Evolutionary conservation across 2,329 filamentous ascomycete species (phyloP), one percentile per base, ranked within the genome.

Genomic region (Fusarium albosuccineum): DNA sequence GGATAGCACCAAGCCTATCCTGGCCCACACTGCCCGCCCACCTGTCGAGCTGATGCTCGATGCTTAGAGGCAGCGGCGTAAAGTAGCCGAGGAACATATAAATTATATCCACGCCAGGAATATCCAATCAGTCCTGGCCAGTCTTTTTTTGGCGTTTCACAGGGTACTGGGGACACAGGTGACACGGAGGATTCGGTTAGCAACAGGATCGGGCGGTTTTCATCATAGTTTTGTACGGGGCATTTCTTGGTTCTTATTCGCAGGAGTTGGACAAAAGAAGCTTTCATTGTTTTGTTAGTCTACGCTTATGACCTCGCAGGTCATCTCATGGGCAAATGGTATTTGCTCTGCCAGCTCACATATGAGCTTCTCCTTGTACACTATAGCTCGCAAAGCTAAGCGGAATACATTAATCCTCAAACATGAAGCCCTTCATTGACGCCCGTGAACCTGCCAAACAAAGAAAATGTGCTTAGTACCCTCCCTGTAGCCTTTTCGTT

Each of bases 41-140:
- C 89, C 89, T 0, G 82, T 91, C 8, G 89, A 91, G 81, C 79
- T 91, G 67, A 90, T 91, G 85, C 76, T 82, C 51, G 74, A 82
- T 65, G 74, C 73, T 42, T 78, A 70, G 33, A 68, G 51, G 33
- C 6, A 55, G 11, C 40, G n/a, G 3, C 36, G 40, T 1, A 22
- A 22, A 16, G 42, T 10, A n/a, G 17, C 22, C 39, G 11, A 34
- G 30, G 16, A 16, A 66, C 30, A 11, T 34, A 40, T 41, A 40
- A 22, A 48, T 39, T 13, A 6, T 16, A 50, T 16, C 26, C 17
- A 22, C 14, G 33, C 33, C 33, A 29, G 52, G 9, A 56, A 22
- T 26, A 40, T 17, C 13, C 30, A 40, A 49, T 17, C 9, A 33
- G 45, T 51, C 39, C 33, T 54, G 49, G 53, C n/a, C 26, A 46